phyloP scores from a whole-genome alignment of 2,329 filamentous ascomycete species.

The Fusarium paranaense region DNA sequence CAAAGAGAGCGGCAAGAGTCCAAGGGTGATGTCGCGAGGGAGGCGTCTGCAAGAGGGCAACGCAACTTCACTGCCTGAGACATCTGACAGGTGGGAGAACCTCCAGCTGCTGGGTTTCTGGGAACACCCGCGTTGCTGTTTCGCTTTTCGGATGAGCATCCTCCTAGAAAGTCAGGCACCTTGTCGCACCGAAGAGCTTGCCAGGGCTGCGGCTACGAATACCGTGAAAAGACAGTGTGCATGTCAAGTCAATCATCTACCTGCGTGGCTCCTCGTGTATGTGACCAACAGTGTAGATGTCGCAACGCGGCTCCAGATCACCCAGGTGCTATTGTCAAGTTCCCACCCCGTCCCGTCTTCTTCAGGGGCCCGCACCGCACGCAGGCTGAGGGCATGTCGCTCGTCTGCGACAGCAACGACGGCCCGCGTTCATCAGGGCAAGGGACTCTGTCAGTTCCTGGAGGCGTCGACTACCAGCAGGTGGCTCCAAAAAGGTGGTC shows the following conservation, averaged over 20 bases:
- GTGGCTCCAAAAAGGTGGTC: slow-evolving; percentile 3
- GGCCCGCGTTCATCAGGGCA: slow-evolving; percentile 4
- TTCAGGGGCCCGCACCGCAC: background rate
- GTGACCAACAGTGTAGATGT: slow-evolving; percentile 16
- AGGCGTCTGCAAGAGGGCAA: background rate
- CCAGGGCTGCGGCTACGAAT: background rate
- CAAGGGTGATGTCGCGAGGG: background rate
- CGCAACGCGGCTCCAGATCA: slow-evolving; percentile 4
- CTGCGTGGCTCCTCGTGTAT: background rate
- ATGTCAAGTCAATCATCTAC: background rate
- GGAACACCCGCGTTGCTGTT: slow-evolving; percentile 8
- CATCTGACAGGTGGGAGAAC: slow-evolving; percentile 8
- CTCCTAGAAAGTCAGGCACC: slow-evolving; percentile 22
- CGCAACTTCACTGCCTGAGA: slow-evolving; percentile 8
- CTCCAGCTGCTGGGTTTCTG: slow-evolving; percentile 12
- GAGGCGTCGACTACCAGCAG: background rate
- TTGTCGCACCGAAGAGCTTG: slow-evolving; percentile 20
- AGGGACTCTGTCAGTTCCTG: background rate
- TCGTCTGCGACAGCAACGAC: slow-evolving; percentile 9
- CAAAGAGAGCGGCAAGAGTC: background rate
- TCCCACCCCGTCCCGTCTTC: background rate
- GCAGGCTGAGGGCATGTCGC: slow-evolving; percentile 4
- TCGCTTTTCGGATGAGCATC: slow-evolving; percentile 6
- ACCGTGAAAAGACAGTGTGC: background rate
- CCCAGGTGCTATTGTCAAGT: slow-evolving; percentile 10